phyloP scores from a whole-genome alignment of 306 rosid species.

The Sicyos baderoa region DNA sequence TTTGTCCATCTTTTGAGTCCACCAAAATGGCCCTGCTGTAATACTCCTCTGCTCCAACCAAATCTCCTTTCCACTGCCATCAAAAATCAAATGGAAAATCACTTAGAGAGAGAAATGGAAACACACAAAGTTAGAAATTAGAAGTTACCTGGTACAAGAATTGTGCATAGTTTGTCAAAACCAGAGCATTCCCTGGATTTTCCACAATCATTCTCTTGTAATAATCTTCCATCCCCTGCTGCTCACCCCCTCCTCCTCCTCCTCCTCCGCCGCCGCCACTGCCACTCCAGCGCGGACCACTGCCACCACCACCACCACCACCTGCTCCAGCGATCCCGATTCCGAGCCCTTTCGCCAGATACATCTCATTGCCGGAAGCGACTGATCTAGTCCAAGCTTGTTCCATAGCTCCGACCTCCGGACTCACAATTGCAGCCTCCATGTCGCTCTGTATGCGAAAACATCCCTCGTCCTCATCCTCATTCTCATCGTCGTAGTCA shows the following conservation, averaged over 20 bases:
- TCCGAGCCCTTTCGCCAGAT: slow-evolving; percentile 51
- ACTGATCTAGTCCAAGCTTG: slow-evolving; percentile 27
- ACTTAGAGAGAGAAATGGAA: not conserved
- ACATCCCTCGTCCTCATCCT: slow-evolving; percentile 28
- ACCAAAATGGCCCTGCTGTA: slow-evolving; percentile 74
- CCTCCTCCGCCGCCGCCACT: slow-evolving; percentile 25
- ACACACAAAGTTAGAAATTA: not conserved
- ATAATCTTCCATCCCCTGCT: slow-evolving; percentile 46
- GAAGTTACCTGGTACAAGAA: slow-evolving; percentile 50
- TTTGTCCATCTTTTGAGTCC: slow-evolving; percentile 66
- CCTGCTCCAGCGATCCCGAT: slow-evolving; percentile 33
- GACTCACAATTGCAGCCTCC: slow-evolving; percentile 6
- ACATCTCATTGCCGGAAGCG: slow-evolving; percentile 31
- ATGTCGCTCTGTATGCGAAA: not conserved
- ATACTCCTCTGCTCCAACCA: slow-evolving; percentile 45
- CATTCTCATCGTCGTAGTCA: slow-evolving; percentile 21
- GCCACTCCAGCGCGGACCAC: slow-evolving; percentile 27
- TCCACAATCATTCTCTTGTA: slow-evolving; percentile 61
- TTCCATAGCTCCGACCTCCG: slow-evolving; percentile 19
- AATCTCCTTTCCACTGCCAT: slow-evolving; percentile 55
- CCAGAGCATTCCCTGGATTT: slow-evolving; percentile 72
- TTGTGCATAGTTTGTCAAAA: slow-evolving; percentile 75
- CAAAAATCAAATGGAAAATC: not conserved
- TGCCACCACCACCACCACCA: slow-evolving; percentile 37
- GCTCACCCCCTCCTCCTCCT: slow-evolving; percentile 38